These are phyloP conservation scores for Cubamyces sp. DNA, from an alignment of 768 basidiomycete species.

Conservation along the genomic window DNA sequence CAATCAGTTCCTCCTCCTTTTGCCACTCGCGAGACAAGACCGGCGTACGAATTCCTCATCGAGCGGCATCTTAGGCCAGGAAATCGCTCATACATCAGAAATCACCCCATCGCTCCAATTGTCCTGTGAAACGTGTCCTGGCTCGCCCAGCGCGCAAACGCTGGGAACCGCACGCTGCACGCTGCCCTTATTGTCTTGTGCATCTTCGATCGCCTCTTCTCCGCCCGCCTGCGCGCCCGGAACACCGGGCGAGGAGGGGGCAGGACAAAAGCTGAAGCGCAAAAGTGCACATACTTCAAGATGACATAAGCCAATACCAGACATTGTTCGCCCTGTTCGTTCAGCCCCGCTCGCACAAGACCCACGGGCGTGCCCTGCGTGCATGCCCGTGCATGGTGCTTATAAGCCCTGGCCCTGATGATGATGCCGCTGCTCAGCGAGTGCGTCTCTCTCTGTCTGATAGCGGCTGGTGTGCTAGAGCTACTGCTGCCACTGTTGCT, in stretches of 20 bases:
- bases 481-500: not conserved
- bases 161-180: not conserved
- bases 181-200: conserved; percentile 16
- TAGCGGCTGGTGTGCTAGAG: not conserved
- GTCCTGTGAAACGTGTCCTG: conserved; percentile 17
- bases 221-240: conserved; percentile 9
- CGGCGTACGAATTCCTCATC: not conserved
- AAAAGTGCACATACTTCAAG: conserved; percentile 6
- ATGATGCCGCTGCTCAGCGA: not conserved
- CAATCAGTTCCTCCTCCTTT: conserved; percentile 15
- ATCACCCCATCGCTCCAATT: not conserved
- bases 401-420: not conserved
- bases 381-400: not conserved
- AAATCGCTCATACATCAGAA: conserved; percentile 14
- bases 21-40: conserved; percentile 20
- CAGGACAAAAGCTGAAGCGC: conserved; percentile 19
- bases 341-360: conserved; percentile 19
- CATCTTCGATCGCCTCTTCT: conserved; percentile 21
- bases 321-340: conserved; percentile 22
- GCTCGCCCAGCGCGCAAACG: not conserved
- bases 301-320: conserved; percentile 23
- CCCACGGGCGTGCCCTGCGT: conserved; percentile 9
- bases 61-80: conserved; percentile 5
- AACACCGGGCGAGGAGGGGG: not conserved
- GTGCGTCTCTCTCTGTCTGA: not conserved